phyloP scores from a whole-genome alignment of 441 rosid genomes.

The Pelargonium australe region DNA sequence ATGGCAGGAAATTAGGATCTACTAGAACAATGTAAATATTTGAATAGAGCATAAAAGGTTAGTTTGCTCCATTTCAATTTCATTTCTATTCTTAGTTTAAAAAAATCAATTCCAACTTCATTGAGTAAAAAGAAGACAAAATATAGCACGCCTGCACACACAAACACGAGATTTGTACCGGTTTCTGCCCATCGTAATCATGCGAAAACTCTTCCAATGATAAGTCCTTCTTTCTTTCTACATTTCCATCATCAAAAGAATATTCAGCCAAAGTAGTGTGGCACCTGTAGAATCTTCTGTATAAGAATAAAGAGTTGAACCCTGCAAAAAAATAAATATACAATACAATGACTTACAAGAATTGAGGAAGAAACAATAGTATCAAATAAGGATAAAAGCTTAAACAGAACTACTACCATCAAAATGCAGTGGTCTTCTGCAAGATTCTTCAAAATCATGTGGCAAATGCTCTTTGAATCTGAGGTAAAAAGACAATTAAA shows the following conservation, averaged over 20 bases:
- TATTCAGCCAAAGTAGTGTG: constrained; percentile 56
- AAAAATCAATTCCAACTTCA: not conserved
- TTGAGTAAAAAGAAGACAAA: not conserved
- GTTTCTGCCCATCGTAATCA: constrained; percentile 59
- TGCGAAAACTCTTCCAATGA: constrained; percentile 52
- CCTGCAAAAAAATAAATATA: constrained; percentile 39
- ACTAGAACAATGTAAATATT: not conserved
- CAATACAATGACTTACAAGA: constrained; percentile 1
- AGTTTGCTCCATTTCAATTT: not conserved
- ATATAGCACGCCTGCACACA: not conserved
- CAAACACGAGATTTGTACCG: constrained; percentile 36
- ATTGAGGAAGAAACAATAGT: constrained; percentile 2
- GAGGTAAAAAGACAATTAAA: not conserved
- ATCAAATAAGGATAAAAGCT: not conserved
- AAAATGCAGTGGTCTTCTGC: constrained; percentile 43
- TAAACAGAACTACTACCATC: constrained; percentile 41
- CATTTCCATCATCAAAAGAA: constrained; percentile 61
- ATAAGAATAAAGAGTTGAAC: constrained; percentile 69
- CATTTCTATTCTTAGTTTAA: not conserved
- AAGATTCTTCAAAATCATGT: constrained; percentile 30
- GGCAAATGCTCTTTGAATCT: constrained; percentile 58
- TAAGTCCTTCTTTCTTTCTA: constrained; percentile 52
- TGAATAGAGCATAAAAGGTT: not conserved
- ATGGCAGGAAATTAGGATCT: not conserved
- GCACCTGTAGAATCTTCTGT: constrained; percentile 81